phyloP scores from a whole-genome alignment of 2,329 filamentous ascomycete genomes.

The Phyllosticta citribraziliensis region DNA sequence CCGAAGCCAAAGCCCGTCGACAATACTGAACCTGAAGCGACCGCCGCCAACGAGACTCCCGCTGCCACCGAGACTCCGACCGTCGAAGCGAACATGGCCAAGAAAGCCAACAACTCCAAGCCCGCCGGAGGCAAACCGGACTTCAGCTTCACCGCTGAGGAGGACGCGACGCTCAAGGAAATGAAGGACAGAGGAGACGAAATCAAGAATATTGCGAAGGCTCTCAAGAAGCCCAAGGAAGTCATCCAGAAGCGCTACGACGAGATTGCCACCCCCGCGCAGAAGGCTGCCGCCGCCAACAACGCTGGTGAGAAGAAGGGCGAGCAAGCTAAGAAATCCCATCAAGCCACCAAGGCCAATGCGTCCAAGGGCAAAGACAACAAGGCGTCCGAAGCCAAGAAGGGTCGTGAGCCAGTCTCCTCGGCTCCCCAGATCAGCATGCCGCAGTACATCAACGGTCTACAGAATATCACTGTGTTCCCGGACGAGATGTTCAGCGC shows the following conservation, averaged over 20 bases:
- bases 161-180: slow-evolving; percentile 32
- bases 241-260: slow-evolving; percentile 22
- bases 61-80: background rate
- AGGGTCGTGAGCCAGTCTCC: background rate
- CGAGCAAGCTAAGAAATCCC: slow-evolving; percentile 3
- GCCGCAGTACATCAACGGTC: slow-evolving; percentile 17
- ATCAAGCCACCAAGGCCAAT: slow-evolving; percentile 13
- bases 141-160: slow-evolving; percentile 24
- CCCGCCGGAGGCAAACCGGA: background rate
- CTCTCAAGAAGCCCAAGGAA: slow-evolving; percentile 19
- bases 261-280: slow-evolving; percentile 21
- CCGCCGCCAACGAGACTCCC: background rate
- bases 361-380: slow-evolving; percentile 13
- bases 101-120: background rate
- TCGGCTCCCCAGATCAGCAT: slow-evolving; percentile 13
- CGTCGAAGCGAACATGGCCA: background rate
- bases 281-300: slow-evolving; percentile 12
- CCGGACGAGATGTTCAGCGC: slow-evolving; percentile 26
- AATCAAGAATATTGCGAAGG: slow-evolving; percentile 24
- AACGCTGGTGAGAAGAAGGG: slow-evolving; percentile 10
- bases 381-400: background rate
- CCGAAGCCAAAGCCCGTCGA: background rate
- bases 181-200: slow-evolving; percentile 22
- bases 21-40: background rate
- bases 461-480: background rate